Evolutionary conservation across 176 grass and related monocot genomes (phyloP).

Genomic region (Pharus latifolius): DNA sequence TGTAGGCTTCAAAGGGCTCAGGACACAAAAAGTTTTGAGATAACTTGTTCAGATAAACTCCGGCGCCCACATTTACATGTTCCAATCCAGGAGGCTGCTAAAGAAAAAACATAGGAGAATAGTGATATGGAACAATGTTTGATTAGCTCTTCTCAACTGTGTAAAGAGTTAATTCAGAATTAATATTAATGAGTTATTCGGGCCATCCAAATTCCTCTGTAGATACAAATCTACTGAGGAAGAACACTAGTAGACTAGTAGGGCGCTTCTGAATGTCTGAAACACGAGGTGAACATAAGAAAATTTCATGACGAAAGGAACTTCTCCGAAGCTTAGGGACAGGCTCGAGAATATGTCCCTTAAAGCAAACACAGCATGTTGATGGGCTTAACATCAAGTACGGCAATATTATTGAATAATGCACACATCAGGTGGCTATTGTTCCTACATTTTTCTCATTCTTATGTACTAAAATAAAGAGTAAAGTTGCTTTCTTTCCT

Average conservation of each 20-base stretch:
- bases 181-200: no score
- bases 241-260: no score
- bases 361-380: slow-evolving; percentile 43
- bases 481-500: slow-evolving; percentile 12
- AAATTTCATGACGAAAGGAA: neutral
- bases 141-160: neutral
- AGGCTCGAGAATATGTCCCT: slow-evolving; percentile 34
- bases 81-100: slow-evolving; percentile 12
- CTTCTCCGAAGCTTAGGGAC: slow-evolving; percentile 25
- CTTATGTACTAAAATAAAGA: slow-evolving; percentile 4
- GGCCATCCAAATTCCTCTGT: no score
- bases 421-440: neutral
- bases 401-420: neutral
- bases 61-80: slow-evolving; percentile 32
- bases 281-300: slow-evolving; percentile 6
- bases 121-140: neutral
- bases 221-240: no score
- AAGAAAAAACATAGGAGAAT: neutral
- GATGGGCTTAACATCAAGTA: slow-evolving; percentile 1
- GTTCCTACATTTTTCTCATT: neutral
- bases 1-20: slow-evolving; percentile 42
- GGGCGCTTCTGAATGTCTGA: no score
- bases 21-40: neutral
- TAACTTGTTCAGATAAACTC: slow-evolving; percentile 26
- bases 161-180: no score